phyloP scores from a whole-genome alignment of 352 stramenopile species.

The Phytophthora agathidicida region DNA sequence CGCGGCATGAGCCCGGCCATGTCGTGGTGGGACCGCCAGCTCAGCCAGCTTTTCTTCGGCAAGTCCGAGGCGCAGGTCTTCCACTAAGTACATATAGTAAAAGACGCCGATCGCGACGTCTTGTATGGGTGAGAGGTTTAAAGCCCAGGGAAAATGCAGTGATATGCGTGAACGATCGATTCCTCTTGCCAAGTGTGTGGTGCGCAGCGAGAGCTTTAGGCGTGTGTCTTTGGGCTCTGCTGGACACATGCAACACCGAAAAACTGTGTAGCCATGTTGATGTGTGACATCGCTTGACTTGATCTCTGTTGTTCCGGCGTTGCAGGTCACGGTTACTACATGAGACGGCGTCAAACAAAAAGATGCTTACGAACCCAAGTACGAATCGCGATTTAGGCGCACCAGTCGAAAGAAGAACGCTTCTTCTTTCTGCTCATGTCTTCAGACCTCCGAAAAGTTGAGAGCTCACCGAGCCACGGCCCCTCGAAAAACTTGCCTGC shows the following conservation, averaged over 20 bases:
- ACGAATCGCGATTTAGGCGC: too few species aligned
- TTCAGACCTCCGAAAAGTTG: too few species aligned
- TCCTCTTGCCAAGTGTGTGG: neutral
- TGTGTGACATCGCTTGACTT: too few species aligned
- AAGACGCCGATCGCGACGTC: too few species aligned
- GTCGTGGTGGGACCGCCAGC: slow-evolving; percentile 61
- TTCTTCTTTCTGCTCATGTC: too few species aligned
- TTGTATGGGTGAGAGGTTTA: slow-evolving; percentile 28
- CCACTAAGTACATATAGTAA: slow-evolving; percentile 44
- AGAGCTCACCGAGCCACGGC: too few species aligned
- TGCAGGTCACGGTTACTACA: too few species aligned
- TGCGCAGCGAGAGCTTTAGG: neutral
- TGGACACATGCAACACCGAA: slow-evolving; percentile 7
- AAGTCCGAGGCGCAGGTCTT: slow-evolving; percentile 83
- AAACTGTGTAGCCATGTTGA: slow-evolving; percentile 4
- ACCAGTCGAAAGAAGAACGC: too few species aligned
- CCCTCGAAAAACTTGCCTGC: too few species aligned
- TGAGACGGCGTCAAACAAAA: too few species aligned
- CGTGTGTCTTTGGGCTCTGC: slow-evolving; percentile 4
- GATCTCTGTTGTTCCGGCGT: too few species aligned
- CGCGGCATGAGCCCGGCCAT: slow-evolving; percentile 48
- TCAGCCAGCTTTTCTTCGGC: slow-evolving; percentile 80
- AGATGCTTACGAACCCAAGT: too few species aligned
- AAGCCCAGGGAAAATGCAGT: slow-evolving; percentile 24
- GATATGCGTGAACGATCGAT: slow-evolving; percentile 4